Evolutionary conservation across 805 yeast species (phyloP).

Genomic region (Wilhelminamyces savonicus): DNA sequence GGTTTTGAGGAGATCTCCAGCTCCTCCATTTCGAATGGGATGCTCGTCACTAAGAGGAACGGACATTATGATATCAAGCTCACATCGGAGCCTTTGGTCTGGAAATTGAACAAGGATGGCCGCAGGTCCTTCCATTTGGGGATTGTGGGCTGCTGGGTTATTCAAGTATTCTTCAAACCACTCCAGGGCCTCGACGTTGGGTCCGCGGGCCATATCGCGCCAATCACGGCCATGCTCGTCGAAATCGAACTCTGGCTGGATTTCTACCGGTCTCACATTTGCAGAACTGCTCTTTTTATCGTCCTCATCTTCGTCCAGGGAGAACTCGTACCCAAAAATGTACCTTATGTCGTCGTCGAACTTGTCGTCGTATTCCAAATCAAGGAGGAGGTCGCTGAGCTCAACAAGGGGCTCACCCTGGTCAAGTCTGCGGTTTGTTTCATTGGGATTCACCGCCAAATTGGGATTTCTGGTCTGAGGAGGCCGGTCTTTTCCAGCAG

Average conservation of each 20-base stretch:
- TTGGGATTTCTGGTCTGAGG: too few relatives aligned
- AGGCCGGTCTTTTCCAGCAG: conserved; percentile 4
- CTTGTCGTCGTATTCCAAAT: conserved; percentile 54
- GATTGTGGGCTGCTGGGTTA: too few relatives aligned
- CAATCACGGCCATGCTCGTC: conserved; percentile 63
- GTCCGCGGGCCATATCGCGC: conserved; percentile 65
- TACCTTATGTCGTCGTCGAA: conserved; percentile 65
- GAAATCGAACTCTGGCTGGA: conserved; percentile 32
- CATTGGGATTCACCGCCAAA: conserved; percentile 5
- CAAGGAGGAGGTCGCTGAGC: conserved; percentile 48
- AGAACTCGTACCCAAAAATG: conserved; percentile 49
- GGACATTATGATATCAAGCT: too few relatives aligned
- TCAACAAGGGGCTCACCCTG: conserved; percentile 24
- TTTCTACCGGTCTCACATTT: too few relatives aligned
- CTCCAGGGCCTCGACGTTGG: conserved; percentile 29
- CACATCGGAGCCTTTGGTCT: too few relatives aligned
- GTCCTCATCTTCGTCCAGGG: too few relatives aligned
- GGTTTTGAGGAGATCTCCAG: conserved; percentile 38
- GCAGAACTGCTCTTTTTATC: too few relatives aligned
- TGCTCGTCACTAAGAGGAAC: too few relatives aligned
- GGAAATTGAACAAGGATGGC: too few relatives aligned
- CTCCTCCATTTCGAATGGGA: too few relatives aligned
- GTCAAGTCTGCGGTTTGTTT: conserved; percentile 10
- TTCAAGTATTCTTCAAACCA: conserved; percentile 21
- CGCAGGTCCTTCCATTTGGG: too few relatives aligned